A percentile compares a stretch with the other conserved stretches of the same genome.
phyloP scores from a whole-genome alignment of 192 early-diverging fungal species.

The Coemansia sp. region DNA sequence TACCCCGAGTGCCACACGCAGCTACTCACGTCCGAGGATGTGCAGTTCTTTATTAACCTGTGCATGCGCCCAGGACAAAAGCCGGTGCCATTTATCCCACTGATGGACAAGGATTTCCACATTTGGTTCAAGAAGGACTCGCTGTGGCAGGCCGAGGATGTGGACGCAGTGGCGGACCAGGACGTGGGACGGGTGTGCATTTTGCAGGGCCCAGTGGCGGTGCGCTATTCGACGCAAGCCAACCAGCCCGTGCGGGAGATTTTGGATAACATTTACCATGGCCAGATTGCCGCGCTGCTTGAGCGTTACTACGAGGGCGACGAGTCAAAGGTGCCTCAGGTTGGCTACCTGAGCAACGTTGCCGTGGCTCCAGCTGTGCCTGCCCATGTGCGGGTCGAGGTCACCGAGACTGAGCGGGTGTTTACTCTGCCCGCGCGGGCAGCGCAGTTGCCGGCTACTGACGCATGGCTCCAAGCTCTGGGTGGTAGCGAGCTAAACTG shows the following conservation, averaged over 20 bases:
- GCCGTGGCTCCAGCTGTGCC: conserved; percentile 42
- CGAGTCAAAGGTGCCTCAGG: conserved; percentile 61
- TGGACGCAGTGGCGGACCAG: conserved; percentile 83
- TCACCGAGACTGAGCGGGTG: conserved; percentile 16
- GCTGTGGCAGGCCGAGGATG: conserved; percentile 90
- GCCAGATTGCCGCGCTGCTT: conserved; percentile 74
- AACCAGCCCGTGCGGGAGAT: conserved; percentile 91
- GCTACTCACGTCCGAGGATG: conserved; percentile 41
- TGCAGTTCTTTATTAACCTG: conserved; percentile 45
- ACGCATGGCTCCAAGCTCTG: conserved; percentile 55
- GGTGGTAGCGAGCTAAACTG: conserved; percentile 75
- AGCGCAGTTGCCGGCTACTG: conserved; percentile 16
- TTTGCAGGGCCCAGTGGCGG: conserved; percentile 89
- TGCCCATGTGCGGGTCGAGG: conserved; percentile 18
- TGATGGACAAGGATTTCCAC: conserved; percentile 91
- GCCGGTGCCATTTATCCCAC: conserved; percentile 92
- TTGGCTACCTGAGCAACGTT: conserved; percentile 66
- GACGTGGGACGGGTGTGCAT: conserved; percentile 87
- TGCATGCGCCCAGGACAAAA: conserved; percentile 63
- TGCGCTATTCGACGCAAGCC: conserved; percentile 69
- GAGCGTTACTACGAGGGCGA: conserved; percentile 71
- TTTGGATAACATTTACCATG: conserved; percentile 79
- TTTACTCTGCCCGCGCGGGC: conserved; percentile 15
- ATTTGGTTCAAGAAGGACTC: conserved; percentile 99
- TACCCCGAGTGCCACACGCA: conserved; percentile 37